Base-by-base conservation (phyloP, 495 filamentous ascomycete genomes). In the Penicillium waksmanii region DNA sequence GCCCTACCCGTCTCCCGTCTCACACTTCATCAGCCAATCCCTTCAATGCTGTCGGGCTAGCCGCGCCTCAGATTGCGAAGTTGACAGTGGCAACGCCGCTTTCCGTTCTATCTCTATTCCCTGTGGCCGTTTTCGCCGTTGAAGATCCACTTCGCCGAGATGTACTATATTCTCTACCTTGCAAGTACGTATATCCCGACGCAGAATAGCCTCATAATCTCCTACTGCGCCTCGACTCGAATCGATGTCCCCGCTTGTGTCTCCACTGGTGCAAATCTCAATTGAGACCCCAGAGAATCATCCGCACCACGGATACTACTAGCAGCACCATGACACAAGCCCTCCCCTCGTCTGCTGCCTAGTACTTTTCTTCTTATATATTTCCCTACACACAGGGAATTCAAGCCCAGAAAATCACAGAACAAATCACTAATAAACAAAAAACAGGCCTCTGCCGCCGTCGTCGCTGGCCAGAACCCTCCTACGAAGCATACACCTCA, bases 401-500 rank as follows among this genome's bases (percentile, higher is more conserved):
- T 3, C 23, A 23, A 23, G 23, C 23, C 23, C 23, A 23, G 23
- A 23, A 23, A 23, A 23, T 3, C 2, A 23, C 15, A 38, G 9
- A 12, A 3, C 12, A 38, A 12, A 2, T 13, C 12, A 13, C 15
- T 12, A 11, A 38, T 12, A 9, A 60, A 60, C 51, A 23, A 27
- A 27, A 3, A 5, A 73, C 78, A 98, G 95, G 93, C 80, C 87
- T 98, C 74, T 98, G 95, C 82, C 89, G 88, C 72, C 94, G 95
- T 68, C 93, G 95, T 74, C 89, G 89, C 74, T 98, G 95, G 95
- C 87, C 87, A 65, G 92, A 97, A 73, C 95, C 95, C 63, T 81
- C 85, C 68, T 98, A 96, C 82, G 89, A 95, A 78, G 85, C 86
- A 68, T 93, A 89, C 82, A 79, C 60, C 33, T 62, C 52, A 44